Evolutionary conservation across 805 yeast species (phyloP).

Genomic region (Wickerhamomyces bisporus): DNA sequence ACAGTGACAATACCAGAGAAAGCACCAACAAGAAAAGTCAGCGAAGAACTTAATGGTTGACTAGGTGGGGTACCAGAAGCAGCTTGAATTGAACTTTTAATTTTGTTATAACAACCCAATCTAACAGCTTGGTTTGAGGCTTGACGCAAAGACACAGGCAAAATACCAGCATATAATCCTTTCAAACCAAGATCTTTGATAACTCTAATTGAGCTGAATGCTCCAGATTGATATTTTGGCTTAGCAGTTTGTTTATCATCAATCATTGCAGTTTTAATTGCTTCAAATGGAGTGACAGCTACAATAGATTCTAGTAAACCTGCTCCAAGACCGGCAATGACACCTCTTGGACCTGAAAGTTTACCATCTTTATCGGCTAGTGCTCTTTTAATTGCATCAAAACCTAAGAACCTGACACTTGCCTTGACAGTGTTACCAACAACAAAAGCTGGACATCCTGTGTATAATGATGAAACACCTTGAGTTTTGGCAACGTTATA

Average conservation of each 20-base stretch:
- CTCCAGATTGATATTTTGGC: slow-evolving; percentile 69
- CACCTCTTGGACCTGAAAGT: slow-evolving; percentile 85
- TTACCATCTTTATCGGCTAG: slow-evolving; percentile 82
- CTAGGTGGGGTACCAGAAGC: slow-evolving; percentile 60
- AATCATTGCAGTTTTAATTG: slow-evolving; percentile 90
- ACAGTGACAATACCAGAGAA: slow-evolving; percentile 88
- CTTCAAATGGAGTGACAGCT: slow-evolving; percentile 96
- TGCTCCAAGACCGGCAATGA: slow-evolving; percentile 92
- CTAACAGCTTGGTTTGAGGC: slow-evolving; percentile 95
- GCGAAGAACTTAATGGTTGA: slow-evolving; percentile 68
- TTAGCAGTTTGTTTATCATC: slow-evolving; percentile 78
- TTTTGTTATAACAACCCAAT: slow-evolving; percentile 85
- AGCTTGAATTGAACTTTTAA: slow-evolving; percentile 73
- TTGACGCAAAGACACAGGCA: slow-evolving; percentile 93
- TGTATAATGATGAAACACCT: slow-evolving; percentile 75
- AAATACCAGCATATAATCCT: slow-evolving; percentile 83
- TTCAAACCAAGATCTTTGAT: slow-evolving; percentile 72
- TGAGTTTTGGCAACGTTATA: slow-evolving; percentile 69
- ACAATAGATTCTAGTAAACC: slow-evolving; percentile 87
- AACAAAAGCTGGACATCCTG: slow-evolving; percentile 95
- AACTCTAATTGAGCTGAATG: slow-evolving; percentile 56
- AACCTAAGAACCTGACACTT: slow-evolving; percentile 89
- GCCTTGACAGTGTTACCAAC: slow-evolving; percentile 96
- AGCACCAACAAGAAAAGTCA: slow-evolving; percentile 87
- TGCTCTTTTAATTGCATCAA: slow-evolving; percentile 75